Conservation (phyloP, 2,329 filamentous ascomycete species). For the Coleophoma eucalyptorum region DNA sequence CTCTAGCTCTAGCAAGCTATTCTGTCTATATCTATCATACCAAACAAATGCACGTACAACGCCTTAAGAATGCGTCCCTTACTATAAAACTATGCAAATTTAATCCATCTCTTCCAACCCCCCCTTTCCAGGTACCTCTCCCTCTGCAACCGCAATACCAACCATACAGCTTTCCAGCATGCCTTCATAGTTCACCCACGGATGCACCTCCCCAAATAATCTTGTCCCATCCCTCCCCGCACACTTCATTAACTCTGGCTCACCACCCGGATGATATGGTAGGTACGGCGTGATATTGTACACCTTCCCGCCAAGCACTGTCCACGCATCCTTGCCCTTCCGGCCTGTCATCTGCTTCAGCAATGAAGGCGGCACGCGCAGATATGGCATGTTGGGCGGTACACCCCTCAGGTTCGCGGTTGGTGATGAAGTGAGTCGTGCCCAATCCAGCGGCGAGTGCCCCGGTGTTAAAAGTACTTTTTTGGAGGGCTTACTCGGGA, state of each 20-base stretch:
- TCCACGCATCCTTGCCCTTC: conserved; percentile 86
- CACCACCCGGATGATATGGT: conserved; percentile 86
- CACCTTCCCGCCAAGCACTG: conserved; percentile 80
- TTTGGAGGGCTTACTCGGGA: conserved; percentile 52
- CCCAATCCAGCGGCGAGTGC: conserved; percentile 96
- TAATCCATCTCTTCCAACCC: conserved; percentile 61
- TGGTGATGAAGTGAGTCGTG: conserved; percentile 63
- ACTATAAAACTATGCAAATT: background rate
- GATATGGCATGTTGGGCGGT: conserved; percentile 45
- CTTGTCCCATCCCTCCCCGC: conserved; percentile 59
- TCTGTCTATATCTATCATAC: background rate
- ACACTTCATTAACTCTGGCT: conserved; percentile 64
- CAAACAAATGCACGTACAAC: background rate
- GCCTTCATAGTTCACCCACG: conserved; percentile 70
- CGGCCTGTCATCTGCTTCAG: conserved; percentile 77
- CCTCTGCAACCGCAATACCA: conserved; percentile 59
- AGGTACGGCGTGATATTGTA: conserved; percentile 93
- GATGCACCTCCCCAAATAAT: conserved; percentile 64
- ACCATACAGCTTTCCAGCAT: conserved; percentile 63
- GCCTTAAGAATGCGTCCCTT: no score
- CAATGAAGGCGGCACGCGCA: conserved; percentile 78
- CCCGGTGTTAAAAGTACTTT: conserved; percentile 85
- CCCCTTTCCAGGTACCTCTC: conserved; percentile 28
- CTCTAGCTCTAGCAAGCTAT: conserved; percentile 1
- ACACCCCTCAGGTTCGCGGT: conserved; percentile 64